Base-by-base conservation (phyloP, 1,139 yeast species). In the Diutina mesorugosa region DNA sequence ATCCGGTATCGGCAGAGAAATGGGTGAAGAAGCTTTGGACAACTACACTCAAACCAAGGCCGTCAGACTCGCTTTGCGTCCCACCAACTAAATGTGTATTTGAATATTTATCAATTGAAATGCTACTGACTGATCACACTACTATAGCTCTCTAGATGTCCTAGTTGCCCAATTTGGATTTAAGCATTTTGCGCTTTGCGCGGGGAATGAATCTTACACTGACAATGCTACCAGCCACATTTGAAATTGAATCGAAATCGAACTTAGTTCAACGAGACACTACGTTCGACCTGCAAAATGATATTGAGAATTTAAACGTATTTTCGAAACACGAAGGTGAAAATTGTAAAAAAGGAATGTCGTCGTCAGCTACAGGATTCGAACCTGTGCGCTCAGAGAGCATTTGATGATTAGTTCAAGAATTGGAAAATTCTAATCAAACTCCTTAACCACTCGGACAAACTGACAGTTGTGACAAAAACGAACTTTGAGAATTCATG, bases 1-100 rank as follows among this genome's bases (percentile, higher is more conserved):
- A 72, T 86, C 95, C 59, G 96, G 96, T 73, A 82, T 87, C 69
- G 96, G 96, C 68, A 86, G 95, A 76, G 96, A 89, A 78, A 83
- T 89, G 85, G 96, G 96, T 71, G 77, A 76, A 61, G 90, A 86
- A 69, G 95, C 90, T 57, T 79, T 89, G 65, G 88, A 85, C 64
- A 86, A 85, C 80, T 89, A 89, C 79, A 81, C 87, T 61, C 93
- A 88, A 74, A 75, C 76, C 65, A 88, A 88, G 80, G 87, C 95
- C 60, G 91, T 87, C 63, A 81, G 88, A 80, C 75, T 81, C 57
- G 69, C 64, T 50, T 60, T 71, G 53, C 32, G 32, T 28, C 51
- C 51, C 38, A 29, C 21, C 30, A 14, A 28, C 18, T 47, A 47
- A 28, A 3, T 47, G n/a, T 21, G 50, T 26, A 21, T 8, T 21